phyloP scores from a whole-genome alignment of 768 basidiomycete genomes.

The Russula virescens region DNA sequence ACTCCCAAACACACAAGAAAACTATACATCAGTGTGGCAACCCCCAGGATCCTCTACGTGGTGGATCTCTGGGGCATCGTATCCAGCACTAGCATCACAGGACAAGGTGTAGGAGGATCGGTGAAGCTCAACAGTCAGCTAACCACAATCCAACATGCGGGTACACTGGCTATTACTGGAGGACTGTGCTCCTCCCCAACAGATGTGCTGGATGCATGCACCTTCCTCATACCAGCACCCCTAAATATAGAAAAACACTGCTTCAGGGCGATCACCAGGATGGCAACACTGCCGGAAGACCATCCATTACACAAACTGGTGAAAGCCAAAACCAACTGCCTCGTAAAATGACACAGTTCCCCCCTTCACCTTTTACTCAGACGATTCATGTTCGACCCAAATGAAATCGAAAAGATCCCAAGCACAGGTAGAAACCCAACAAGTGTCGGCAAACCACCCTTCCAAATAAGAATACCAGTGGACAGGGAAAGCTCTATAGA shows the following conservation, averaged over 20 bases:
- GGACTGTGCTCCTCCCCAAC: slow-evolving; percentile 18
- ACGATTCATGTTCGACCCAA: too few relatives aligned
- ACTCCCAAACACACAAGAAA: background rate
- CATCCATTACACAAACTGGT: too few relatives aligned
- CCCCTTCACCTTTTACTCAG: too few relatives aligned
- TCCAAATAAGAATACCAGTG: too few relatives aligned
- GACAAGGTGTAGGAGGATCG: background rate
- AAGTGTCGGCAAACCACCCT: too few relatives aligned
- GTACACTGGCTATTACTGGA: slow-evolving; percentile 21
- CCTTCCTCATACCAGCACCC: slow-evolving; percentile 14
- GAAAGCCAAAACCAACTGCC: too few relatives aligned
- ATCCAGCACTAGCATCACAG: background rate
- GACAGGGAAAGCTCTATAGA: too few relatives aligned
- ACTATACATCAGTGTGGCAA: background rate
- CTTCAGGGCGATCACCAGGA: slow-evolving; percentile 3
- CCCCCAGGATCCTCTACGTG: background rate
- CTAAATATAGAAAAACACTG: background rate
- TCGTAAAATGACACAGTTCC: too few relatives aligned
- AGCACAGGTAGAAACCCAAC: too few relatives aligned
- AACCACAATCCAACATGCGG: slow-evolving; percentile 22
- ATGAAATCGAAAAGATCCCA: too few relatives aligned
- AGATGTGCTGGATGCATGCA: slow-evolving; percentile 17
- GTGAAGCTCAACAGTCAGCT: background rate
- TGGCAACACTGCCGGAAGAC: background rate
- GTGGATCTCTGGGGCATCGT: slow-evolving; percentile 22